Conservation (phyloP, 805 yeast species). For the Suhomyces xylopsoci region DNA sequence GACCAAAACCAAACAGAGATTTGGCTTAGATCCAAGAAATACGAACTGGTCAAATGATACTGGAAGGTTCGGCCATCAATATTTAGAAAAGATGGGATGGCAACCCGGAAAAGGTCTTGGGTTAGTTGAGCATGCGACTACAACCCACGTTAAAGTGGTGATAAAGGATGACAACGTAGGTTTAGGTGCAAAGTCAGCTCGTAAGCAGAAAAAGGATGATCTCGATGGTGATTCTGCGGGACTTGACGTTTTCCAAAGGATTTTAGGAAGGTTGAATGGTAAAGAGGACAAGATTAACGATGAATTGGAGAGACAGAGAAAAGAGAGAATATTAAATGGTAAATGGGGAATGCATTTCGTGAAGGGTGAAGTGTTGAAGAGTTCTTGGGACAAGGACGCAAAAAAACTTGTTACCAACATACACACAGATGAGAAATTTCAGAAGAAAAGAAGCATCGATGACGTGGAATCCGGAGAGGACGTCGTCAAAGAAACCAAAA, state of each 20-base stretch:
- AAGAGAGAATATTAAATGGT: conserved; percentile 72
- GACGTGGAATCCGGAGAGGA: conserved; percentile 17
- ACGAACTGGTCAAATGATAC: conserved; percentile 91
- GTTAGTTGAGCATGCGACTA: conserved; percentile 57
- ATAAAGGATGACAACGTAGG: conserved; percentile 83
- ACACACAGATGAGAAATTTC: conserved; percentile 20
- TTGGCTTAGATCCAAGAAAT: conserved; percentile 91
- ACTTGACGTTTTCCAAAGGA: conserved; percentile 86
- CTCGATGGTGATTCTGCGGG: conserved; percentile 87
- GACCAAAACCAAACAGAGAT: conserved; percentile 71
- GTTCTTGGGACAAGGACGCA: conserved; percentile 75
- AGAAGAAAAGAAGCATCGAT: conserved; percentile 15
- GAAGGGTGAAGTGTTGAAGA: conserved; percentile 74
- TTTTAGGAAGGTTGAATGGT: conserved; percentile 86
- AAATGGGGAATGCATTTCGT: conserved; percentile 88
- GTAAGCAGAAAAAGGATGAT: conserved; percentile 58
- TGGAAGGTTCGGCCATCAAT: conserved; percentile 81
- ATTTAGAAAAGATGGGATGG: conserved; percentile 85
- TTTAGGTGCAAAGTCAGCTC: conserved; percentile 76
- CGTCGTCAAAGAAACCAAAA: conserved; percentile 15
- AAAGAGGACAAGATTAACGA: conserved; percentile 63
- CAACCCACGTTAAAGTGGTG: conserved; percentile 78
- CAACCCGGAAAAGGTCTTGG: conserved; percentile 89
- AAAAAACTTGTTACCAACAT: conserved; percentile 17
- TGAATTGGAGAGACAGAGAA: conserved; percentile 66